phyloP scores from a whole-genome alignment of 192 early-diverging fungal genomes.

The Coemansia sp. region DNA sequence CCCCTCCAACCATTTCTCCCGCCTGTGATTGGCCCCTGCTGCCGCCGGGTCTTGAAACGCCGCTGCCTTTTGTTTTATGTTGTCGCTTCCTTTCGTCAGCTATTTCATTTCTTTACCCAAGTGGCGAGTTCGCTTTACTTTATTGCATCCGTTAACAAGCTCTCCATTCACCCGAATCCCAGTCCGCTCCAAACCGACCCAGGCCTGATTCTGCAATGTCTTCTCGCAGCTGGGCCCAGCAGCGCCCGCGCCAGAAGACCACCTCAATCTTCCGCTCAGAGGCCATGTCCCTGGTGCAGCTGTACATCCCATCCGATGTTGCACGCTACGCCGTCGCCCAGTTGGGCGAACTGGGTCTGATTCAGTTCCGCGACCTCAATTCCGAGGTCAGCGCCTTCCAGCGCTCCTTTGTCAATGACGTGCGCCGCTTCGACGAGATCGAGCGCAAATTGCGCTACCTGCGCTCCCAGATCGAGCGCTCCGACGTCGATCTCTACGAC shows the following conservation, averaged over 20 bases:
- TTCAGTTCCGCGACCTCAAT: slow-evolving; percentile 97
- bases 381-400: slow-evolving; percentile 94
- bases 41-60: too few species aligned
- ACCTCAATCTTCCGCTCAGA: slow-evolving; percentile 83
- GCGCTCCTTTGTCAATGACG: slow-evolving; percentile 91
- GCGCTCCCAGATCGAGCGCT: slow-evolving; percentile 71
- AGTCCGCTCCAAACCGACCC: neutral
- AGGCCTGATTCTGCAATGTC: slow-evolving; percentile 10
- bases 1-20: neutral
- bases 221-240: slow-evolving; percentile 40
- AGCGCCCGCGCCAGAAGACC: slow-evolving; percentile 41
- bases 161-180: neutral
- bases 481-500: slow-evolving; percentile 59
- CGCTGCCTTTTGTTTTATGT: neutral
- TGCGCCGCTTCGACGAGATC: slow-evolving; percentile 95
- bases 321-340: slow-evolving; percentile 88
- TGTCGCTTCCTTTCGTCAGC: neutral
- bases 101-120: neutral
- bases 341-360: slow-evolving; percentile 89
- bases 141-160: neutral
- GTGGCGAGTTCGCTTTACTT: neutral
- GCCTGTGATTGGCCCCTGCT: too few species aligned
- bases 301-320: slow-evolving; percentile 95
- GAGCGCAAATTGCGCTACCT: slow-evolving; percentile 95
- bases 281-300: slow-evolving; percentile 90